phyloP scores from a whole-genome alignment of 2,329 filamentous ascomycete genomes.

The Diaporthe sp. region DNA sequence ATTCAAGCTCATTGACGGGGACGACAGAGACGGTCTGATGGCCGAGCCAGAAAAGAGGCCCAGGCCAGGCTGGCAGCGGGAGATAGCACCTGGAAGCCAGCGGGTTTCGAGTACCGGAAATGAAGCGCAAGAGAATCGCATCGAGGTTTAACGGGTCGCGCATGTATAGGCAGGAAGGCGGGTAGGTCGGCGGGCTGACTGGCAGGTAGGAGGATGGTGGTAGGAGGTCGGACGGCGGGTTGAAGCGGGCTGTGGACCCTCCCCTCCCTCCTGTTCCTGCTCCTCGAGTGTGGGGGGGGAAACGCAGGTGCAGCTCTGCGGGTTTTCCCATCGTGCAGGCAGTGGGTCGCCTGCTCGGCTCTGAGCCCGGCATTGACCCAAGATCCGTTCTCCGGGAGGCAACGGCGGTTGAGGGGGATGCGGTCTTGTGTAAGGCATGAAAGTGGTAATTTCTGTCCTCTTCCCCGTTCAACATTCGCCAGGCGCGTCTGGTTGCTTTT shows the following conservation, averaged over 20 bases:
- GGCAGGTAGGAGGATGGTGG: not conserved
- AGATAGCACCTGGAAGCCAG: not conserved
- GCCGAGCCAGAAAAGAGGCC: not conserved
- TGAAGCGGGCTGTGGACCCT: conserved; percentile 12
- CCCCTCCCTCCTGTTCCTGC: not conserved
- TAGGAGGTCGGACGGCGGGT: not conserved
- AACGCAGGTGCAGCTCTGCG: conserved; percentile 9
- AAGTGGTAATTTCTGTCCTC: not conserved
- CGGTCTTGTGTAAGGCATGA: conserved; percentile 3
- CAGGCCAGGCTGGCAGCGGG: not conserved
- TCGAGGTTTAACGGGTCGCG: not conserved
- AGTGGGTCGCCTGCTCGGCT: conserved; percentile 18
- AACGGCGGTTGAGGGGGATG: not conserved
- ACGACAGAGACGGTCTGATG: not conserved
- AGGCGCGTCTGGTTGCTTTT: conserved; percentile 13
- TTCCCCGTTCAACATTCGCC: not conserved
- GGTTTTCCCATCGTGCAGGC: not conserved
- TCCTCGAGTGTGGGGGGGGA: not conserved
- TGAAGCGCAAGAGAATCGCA: not conserved
- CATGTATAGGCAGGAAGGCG: not conserved
- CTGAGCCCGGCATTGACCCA: conserved; percentile 25
- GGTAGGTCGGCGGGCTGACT: not conserved
- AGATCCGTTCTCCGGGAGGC: not conserved
- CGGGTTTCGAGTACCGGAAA: not conserved
- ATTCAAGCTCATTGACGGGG: not conserved